phyloP scores from a whole-genome alignment of 257 asterid genomes.

The Cinchona pubescens region DNA sequence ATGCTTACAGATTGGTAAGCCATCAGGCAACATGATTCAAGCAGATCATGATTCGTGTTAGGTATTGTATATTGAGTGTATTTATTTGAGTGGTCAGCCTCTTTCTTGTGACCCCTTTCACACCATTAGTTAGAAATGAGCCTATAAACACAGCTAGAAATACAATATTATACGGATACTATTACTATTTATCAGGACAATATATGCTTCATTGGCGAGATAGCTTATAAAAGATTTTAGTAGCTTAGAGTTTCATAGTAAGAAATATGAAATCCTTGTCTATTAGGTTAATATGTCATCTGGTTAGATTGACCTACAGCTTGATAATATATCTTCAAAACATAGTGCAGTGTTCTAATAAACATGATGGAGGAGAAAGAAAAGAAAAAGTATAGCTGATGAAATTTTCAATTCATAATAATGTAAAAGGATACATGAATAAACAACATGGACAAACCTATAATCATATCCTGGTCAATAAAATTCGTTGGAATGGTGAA shows the following conservation, averaged over 20 bases:
- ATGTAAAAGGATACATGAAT: neutral
- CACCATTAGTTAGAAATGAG: slow-evolving; percentile 38
- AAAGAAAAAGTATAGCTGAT: neutral
- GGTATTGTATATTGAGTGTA: slow-evolving; percentile 31
- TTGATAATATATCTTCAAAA: slow-evolving; percentile 1
- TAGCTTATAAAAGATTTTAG: slow-evolving; percentile 14
- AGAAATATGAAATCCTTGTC: slow-evolving; percentile 10
- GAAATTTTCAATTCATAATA: neutral
- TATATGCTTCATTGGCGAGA: slow-evolving; percentile 18
- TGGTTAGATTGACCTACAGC: neutral
- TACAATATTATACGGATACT: slow-evolving; percentile 31
- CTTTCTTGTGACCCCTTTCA: slow-evolving; percentile 58
- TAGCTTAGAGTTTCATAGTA: slow-evolving; percentile 5
- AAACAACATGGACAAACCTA: neutral
- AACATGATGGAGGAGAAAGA: neutral
- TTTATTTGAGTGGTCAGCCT: slow-evolving; percentile 69
- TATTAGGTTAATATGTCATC: neutral
- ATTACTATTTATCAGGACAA: slow-evolving; percentile 17
- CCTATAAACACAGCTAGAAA: slow-evolving; percentile 33
- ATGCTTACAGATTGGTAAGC: slow-evolving; percentile 71
- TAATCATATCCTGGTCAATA: neutral
- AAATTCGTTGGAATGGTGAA: neutral
- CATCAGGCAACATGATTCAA: slow-evolving; percentile 54
- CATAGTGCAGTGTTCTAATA: slow-evolving; percentile 7
- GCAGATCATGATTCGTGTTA: slow-evolving; percentile 69